Base-by-base conservation (phyloP, 176 grass and related monocot genomes). In the Oryza glumipatula region DNA sequence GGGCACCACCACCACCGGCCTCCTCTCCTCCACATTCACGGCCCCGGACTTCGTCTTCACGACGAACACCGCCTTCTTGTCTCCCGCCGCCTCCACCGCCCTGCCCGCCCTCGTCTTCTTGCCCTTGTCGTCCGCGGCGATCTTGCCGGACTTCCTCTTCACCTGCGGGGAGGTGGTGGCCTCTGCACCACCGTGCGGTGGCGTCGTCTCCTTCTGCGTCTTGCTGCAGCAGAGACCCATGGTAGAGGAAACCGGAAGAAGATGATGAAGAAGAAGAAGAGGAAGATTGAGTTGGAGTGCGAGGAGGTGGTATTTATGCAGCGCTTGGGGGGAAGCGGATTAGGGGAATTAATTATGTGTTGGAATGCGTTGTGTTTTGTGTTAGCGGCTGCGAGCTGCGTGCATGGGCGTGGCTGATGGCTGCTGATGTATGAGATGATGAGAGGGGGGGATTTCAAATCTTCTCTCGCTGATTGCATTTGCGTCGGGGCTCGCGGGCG, bases 161-260 rank as follows among this genome's bases (percentile, higher is more conserved):
- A n/a, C 1, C 60, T 67, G 74, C 54, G 30, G 67, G 5, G 54
- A 45, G 9, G 22, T 19, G 9, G 22, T 19, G 87, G n/a, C 9
- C 9, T 63, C 58, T n/a, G 58, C 58, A 23, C 58, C 58, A 11
- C 58, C 3, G n/a, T 9, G 5, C 68, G 39, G 60, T n/a, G 44
- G 60, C 80, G 76, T 83, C 52, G 76, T 83, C 52, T 63, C 38
- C 9, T 28, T 76, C 63, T 80, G 67, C 82, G 94, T 93, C 93
- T 92, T 98, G 89, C 96, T 98, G 73, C 87, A 94, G 81, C 96
- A 98, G 79, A 95, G 87, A 5, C 96, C 96, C 96, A 98, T 98
- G 89, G 77, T 1, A 16, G 48, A 28, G n/a, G 19, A 36, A 76
- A 14, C 9, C 10, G 45, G 36, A 8, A 58, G 19, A 58, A 26